Evolutionary conservation across 2,329 filamentous ascomycete genomes (phyloP), one percentile per base, ranked within the genome.

Genomic region (Fusarium irregulare): DNA sequence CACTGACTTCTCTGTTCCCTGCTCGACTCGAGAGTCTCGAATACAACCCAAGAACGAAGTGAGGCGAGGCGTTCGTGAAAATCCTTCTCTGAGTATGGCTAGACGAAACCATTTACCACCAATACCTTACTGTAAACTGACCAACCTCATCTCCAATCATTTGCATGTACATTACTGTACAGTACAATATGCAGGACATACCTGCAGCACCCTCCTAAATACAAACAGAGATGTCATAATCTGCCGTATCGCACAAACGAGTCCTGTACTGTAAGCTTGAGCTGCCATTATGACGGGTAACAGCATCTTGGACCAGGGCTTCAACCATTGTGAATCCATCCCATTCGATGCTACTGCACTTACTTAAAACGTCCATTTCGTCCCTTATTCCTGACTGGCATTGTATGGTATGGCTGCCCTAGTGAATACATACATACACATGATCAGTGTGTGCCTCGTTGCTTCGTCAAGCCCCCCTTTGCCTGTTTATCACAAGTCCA

Each of bases 151-250:
- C 50, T 62, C 70, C 59, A 60, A 59, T 65, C 41, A 65, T 23
- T 66, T 74, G 74, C 69, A 76, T 70, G 77, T 78, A 78, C 76
- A 75, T 72, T 77, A 77, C 77, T 78, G 75, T 78, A 77, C 77
- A 78, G 75, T 78, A 25, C 40, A 51, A 51, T 51, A 79, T 79
- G 78, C 77, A 77, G 71, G 78, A 77, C 78, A 79, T 79, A 78
- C 77, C 44, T 79, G 76, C 78, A 77, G 75, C 71, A 63, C 59
- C 66, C 70, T 64, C 62, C 69, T 60, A 49, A 46, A 64, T 59
- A 69, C 34, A 30, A 59, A 53, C 56, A 53, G 60, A 65, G 51
- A 70, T 63, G 61, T 54, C 56, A 55, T 70, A 58, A 60, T 59
- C 63, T 68, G 49, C 40, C 56, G 66, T 54, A 65, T 53, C 54